phyloP scores from a whole-genome alignment of 176 grass and related monocot species.

The Phragmites australis region DNA sequence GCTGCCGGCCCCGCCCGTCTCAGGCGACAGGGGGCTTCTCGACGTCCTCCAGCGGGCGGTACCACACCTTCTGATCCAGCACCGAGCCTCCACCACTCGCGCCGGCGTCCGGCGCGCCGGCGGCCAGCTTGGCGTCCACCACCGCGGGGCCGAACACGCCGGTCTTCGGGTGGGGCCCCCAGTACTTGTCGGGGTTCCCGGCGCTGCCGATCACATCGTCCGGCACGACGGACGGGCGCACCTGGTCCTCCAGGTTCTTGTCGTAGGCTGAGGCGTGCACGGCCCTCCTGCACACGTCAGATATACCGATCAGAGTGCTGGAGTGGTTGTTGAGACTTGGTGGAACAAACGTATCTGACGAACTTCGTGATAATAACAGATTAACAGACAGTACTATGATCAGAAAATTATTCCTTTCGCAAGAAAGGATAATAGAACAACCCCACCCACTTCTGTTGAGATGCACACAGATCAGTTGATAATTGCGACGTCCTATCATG shows the following conservation, averaged over 20 bases:
- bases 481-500: neutral
- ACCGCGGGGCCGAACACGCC: conserved; percentile 78
- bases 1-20: neutral
- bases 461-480: neutral
- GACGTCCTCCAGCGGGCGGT: conserved; percentile 76
- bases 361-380: neutral
- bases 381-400: neutral
- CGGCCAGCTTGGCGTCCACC: conserved; percentile 24
- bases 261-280: conserved; percentile 84
- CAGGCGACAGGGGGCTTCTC: conserved; percentile 55
- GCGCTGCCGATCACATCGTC: conserved; percentile 85
- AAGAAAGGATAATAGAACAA: neutral
- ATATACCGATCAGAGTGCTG: neutral
- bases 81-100: conserved; percentile 37
- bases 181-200: conserved; percentile 73
- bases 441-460: neutral
- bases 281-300: conserved; percentile 40
- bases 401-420: neutral
- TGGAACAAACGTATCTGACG: neutral
- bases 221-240: conserved; percentile 69
- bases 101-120: conserved; percentile 15
- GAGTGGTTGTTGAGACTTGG: neutral
- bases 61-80: conserved; percentile 96
- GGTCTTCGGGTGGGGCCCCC: conserved; percentile 80
- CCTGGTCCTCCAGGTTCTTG: conserved; percentile 92